Evolutionary conservation across 2,329 filamentous ascomycete species (phyloP).

Genomic region (Eutypella sp.): DNA sequence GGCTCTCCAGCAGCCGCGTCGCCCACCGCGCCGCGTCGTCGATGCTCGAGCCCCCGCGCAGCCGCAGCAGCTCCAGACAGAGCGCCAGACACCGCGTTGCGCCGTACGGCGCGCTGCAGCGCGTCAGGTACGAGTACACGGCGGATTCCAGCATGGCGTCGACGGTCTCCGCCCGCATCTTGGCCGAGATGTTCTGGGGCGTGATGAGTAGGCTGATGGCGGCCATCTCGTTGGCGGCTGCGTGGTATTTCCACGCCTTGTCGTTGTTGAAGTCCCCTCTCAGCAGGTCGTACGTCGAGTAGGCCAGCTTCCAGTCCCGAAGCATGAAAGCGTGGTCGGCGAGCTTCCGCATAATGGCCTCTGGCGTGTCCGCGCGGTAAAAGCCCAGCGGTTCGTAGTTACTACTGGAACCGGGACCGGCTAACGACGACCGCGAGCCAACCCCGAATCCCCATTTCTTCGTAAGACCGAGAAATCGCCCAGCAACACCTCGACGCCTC

Average conservation of each 20-base stretch:
- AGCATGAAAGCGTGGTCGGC: conserved; percentile 97
- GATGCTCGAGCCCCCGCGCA: conserved; percentile 72
- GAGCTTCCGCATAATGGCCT: conserved; percentile 87
- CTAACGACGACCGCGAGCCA: conserved; percentile 55
- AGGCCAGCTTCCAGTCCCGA: conserved; percentile 87
- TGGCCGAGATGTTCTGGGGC: conserved; percentile 65
- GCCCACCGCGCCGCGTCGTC: conserved; percentile 89
- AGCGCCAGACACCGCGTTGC: conserved; percentile 74
- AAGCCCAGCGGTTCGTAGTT: conserved; percentile 81
- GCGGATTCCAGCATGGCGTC: conserved; percentile 87
- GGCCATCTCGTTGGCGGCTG: conserved; percentile 92
- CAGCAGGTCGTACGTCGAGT: conserved; percentile 87
- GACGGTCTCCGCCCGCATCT: conserved; percentile 72
- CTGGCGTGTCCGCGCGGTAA: conserved; percentile 77
- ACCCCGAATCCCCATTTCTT: conserved; percentile 84
- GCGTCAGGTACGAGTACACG: conserved; percentile 85
- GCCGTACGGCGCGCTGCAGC: conserved; percentile 74
- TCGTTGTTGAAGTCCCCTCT: conserved; percentile 87
- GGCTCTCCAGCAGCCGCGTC: conserved; percentile 71
- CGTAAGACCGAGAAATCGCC: conserved; percentile 90
- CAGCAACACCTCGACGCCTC: conserved; percentile 78
- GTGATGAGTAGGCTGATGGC: conserved; percentile 78
- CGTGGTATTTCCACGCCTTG: conserved; percentile 95
- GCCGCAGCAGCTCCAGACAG: conserved; percentile 73
- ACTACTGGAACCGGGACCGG: conserved; percentile 43